Evolutionary conservation across 768 basidiomycete species (phyloP).

Genomic region (Amanita thiersii): DNA sequence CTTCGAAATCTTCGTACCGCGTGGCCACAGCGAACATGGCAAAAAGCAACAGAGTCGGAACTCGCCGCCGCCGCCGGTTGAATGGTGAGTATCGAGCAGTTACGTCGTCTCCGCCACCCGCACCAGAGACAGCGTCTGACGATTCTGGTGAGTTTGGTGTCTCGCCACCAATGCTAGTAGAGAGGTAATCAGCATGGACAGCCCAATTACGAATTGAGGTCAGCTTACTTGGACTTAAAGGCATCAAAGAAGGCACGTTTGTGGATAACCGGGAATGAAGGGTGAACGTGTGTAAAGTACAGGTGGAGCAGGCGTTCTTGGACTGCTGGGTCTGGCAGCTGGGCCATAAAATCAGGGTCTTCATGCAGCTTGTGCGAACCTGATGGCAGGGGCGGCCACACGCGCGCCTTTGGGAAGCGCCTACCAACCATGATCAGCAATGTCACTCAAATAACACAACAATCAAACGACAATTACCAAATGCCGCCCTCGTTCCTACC

Average conservation of each 20-base stretch:
- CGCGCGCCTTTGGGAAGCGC: constrained; percentile 83
- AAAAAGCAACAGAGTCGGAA: constrained; percentile 64
- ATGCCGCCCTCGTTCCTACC: constrained; percentile 68
- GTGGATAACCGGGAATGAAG: constrained; percentile 69
- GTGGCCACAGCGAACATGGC: constrained; percentile 82
- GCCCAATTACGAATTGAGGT: not conserved
- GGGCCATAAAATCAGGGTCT: constrained; percentile 28
- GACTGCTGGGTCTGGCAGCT: constrained; percentile 46
- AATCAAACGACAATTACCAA: constrained; percentile 34
- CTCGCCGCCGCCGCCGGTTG: constrained; percentile 32
- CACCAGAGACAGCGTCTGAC: constrained; percentile 12
- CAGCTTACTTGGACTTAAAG: constrained; percentile 31
- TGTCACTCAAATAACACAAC: constrained; percentile 6
- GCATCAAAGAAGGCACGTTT: constrained; percentile 61
- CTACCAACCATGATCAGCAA: constrained; percentile 22
- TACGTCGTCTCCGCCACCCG: not conserved
- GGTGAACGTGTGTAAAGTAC: constrained; percentile 80
- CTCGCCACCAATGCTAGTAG: not conserved
- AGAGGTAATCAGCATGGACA: not conserved
- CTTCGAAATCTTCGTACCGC: constrained; percentile 40
- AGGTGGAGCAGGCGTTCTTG: constrained; percentile 68
- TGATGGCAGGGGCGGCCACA: constrained; percentile 65
- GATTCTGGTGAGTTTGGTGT: constrained; percentile 13
- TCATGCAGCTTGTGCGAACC: constrained; percentile 20
- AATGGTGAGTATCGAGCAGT: constrained; percentile 20